A percentile compares a stretch with the other conserved stretches of the same genome.
Evolutionary conservation across 2,329 filamentous ascomycete genomes (phyloP).

Genomic region (Madurella mycetomatis): DNA sequence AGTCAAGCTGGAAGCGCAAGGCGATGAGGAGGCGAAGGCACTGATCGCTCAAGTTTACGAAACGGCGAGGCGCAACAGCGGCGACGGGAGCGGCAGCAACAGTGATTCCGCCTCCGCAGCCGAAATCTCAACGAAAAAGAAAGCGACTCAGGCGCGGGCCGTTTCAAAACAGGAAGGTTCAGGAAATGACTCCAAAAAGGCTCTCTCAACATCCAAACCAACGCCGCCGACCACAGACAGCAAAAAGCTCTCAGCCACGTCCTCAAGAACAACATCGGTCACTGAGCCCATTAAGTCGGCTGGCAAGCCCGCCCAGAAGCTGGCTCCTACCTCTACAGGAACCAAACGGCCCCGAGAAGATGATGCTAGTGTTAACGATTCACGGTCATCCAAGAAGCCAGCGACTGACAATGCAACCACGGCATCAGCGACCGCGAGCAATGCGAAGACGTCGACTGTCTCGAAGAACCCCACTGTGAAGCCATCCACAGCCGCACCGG

Average conservation of each 20-base stretch:
- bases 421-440: slow-evolving; percentile 6
- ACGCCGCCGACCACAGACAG: slow-evolving; percentile 3
- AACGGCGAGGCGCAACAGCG: slow-evolving; percentile 28
- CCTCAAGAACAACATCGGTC: slow-evolving; percentile 9
- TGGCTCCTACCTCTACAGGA: slow-evolving; percentile 18
- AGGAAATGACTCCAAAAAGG: slow-evolving; percentile 13
- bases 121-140: slow-evolving; percentile 8
- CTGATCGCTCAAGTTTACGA: slow-evolving; percentile 47
- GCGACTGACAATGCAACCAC: slow-evolving; percentile 23
- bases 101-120: slow-evolving; percentile 1
- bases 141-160: slow-evolving; percentile 1
- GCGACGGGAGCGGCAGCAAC: slow-evolving; percentile 11
- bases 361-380: slow-evolving; percentile 30
- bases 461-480: slow-evolving; percentile 24
- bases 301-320: slow-evolving; percentile 12
- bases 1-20: slow-evolving; percentile 59
- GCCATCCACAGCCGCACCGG: slow-evolving; percentile 15
- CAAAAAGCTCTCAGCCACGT: slow-evolving; percentile 7
- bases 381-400: slow-evolving; percentile 37
- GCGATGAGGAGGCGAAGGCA: slow-evolving; percentile 59
- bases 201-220: slow-evolving; percentile 6
- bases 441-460: slow-evolving; percentile 24
- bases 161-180: slow-evolving; percentile 7
- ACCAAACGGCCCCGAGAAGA: slow-evolving; percentile 39
- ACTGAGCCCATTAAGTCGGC: slow-evolving; percentile 19